Percentiles rank a stretch among this genome's conserved stretches.
phyloP scores from a whole-genome alignment of 2,329 filamentous ascomycete genomes.

The Aspergillus fijiensis region DNA sequence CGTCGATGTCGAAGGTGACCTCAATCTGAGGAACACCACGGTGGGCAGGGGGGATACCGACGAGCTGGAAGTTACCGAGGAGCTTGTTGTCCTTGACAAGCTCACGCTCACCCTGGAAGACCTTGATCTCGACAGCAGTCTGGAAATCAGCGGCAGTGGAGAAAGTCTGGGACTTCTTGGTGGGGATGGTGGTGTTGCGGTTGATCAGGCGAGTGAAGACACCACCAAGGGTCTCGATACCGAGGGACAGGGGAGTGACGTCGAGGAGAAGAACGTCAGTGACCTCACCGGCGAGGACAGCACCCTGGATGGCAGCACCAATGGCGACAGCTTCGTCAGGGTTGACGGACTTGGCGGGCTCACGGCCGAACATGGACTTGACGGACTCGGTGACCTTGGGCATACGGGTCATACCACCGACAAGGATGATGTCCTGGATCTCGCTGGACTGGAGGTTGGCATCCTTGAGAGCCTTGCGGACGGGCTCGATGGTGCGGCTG shows the following conservation, averaged over 20 bases:
- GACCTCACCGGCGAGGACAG: slow-evolving; percentile 92
- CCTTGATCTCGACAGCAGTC: slow-evolving; percentile 98
- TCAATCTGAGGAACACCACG: slow-evolving; percentile 95
- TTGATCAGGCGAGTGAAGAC: slow-evolving; percentile 98
- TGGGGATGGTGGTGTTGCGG: slow-evolving; percentile 98
- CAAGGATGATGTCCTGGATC: slow-evolving; percentile 95
- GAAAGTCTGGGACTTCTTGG: slow-evolving; percentile 99
- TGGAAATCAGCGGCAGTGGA: slow-evolving; percentile 98
- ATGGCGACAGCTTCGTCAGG: slow-evolving; percentile 97
- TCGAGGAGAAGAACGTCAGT: slow-evolving; percentile 94
- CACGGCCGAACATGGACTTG: slow-evolving; percentile 94
- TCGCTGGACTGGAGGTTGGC: slow-evolving; percentile 87
- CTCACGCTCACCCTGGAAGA: slow-evolving; percentile 99
- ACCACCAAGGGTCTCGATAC: slow-evolving; percentile 97
- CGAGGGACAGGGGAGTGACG: slow-evolving; percentile 91
- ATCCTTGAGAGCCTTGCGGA: slow-evolving; percentile 96
- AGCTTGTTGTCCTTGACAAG: slow-evolving; percentile 98
- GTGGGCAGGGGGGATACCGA: slow-evolving; percentile 93
- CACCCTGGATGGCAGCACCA: slow-evolving; percentile 95
- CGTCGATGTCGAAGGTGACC: slow-evolving; percentile 98
- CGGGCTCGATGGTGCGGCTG: slow-evolving; percentile 80
- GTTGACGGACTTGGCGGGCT: slow-evolving; percentile 97
- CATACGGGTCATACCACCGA: slow-evolving; percentile 99
- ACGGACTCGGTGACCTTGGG: slow-evolving; percentile 96
- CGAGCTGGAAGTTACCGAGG: slow-evolving; percentile 98